Base-by-base conservation (phyloP, 352 stramenopile species). In the Phytophthora tubulina region DNA sequence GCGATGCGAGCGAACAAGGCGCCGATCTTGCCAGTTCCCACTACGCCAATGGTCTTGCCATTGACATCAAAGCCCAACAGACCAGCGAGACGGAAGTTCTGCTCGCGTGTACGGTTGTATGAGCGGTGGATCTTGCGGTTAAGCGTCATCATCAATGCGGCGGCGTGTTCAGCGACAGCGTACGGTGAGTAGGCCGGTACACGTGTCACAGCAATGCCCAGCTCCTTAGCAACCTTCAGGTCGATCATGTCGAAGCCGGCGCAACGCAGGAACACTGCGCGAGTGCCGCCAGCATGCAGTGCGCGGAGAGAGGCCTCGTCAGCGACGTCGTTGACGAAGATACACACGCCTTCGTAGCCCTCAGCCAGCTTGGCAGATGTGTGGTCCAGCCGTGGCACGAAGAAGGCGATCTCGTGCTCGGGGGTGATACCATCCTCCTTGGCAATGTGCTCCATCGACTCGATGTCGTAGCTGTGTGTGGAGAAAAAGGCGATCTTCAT, bases 301-400 rank as follows among this genome's bases (percentile, higher is more conserved):
- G 45, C 79, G 50, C 86, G 81, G 9, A 96, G 76, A 32, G 80
- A 73, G 4, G 70, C 75, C 17, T 74, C 83, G 60, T 95, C 78
- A 3, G 89, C 88, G 10, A 79, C 79, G 71, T 97, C 91, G 67
- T 96, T 97, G 50, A 97, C 91, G 67, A 96, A 97, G 58, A 95
- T 90, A 39, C 89, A 82, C 35, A 93, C 85, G 45, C 49, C 84
- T 48, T 95, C 86, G 54, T 75, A 92, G 3, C 79, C 77, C 8
- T 83, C 65, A 0, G 88, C 85, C 42, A 95, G 75, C 41, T 80
- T 73, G 8, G 80, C 86, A 0, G 83, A 91, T 21, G 78, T 73
- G 13, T 58, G 59, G 59, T 79, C 85, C 10, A 95, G 63, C 21
- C 85, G 85, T 27, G 80, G 76, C 36, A 71, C 57, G 45, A 91